A percentile compares a stretch with the other conserved stretches of the same genome.
phyloP scores from a whole-genome alignment of 1,139 yeast genomes.

The Debaryomyces nepalensis region DNA sequence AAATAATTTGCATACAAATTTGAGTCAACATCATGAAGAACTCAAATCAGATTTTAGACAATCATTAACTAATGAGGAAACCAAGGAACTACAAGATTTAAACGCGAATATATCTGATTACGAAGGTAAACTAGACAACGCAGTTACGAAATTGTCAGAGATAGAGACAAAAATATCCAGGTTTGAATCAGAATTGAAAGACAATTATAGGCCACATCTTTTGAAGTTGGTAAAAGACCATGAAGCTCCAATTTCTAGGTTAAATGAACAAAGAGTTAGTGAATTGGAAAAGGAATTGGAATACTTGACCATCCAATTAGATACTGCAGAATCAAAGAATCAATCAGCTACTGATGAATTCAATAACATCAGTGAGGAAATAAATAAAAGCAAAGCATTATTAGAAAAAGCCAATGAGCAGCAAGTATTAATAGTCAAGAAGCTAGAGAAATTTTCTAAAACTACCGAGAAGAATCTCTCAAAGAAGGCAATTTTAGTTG shows the following conservation, averaged over 20 bases:
- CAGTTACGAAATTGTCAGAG: constrained; percentile 49
- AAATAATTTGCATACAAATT: constrained; percentile 32
- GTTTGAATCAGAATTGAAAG: constrained; percentile 61
- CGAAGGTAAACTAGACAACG: constrained; percentile 46
- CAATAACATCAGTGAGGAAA: constrained; percentile 33
- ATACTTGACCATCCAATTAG: constrained; percentile 28
- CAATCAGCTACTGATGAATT: constrained; percentile 25
- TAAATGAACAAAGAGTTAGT: constrained; percentile 47
- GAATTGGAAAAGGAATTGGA: constrained; percentile 37
- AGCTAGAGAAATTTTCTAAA: constrained; percentile 66
- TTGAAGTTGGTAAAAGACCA: constrained; percentile 42
- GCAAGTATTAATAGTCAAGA: constrained; percentile 57
- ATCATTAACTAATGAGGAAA: constrained; percentile 49
- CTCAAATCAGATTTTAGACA: constrained; percentile 57
- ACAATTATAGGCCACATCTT: constrained; percentile 45
- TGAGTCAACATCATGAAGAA: constrained; percentile 55
- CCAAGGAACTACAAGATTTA: constrained; percentile 41
- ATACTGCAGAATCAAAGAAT: constrained; percentile 26
- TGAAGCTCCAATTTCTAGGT: constrained; percentile 41
- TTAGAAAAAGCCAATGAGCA: constrained; percentile 58
- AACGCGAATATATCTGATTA: constrained; percentile 41
- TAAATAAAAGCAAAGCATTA: constrained; percentile 43
- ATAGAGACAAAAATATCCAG: constrained; percentile 56
- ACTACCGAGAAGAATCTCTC: constrained; percentile 68
- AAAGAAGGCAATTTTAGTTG: constrained; percentile 61